Evolutionary conservation across 371 early-diverging fungal species (phyloP), one percentile per base, ranked within the genome.

Genomic region (Mortierella sp.): DNA sequence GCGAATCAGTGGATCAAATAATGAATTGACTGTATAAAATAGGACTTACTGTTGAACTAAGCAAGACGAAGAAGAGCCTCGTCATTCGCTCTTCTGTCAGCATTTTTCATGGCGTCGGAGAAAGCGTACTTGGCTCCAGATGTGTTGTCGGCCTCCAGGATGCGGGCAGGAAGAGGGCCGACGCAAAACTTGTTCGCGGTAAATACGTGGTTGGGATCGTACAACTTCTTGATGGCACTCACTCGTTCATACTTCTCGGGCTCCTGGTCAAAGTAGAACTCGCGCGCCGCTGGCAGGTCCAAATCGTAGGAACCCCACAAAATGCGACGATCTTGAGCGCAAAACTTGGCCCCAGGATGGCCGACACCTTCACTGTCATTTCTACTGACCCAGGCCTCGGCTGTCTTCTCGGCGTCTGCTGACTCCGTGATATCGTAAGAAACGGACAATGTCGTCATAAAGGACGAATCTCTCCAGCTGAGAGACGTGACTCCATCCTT

Each of bases 121-220:
- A 43, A 43, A 43, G 4, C 43, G 43, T 43, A 43, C 43, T 43
- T 43, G 43, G 3, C 8, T 43, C 43, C 43, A 10, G 8, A 3
- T 43, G 43, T 43, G 8, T 3, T 43, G 43, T 43, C 43, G 43
- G 43, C 3, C 3, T 43, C 4, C 43, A 43, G 43, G 43, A 43
- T 10, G 43, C 10, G 43, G 10, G 43, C 10, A 3, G 43, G 43
- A 43, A 43, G 43, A 43, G 76, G 83, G 56, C 82, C 84, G 74
- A 87, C 56, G 44, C 75, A 83, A 56, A 87, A 87, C 70, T 65
- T 75, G 78, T 87, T 83, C n/a, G 83, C 73, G 49, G 83, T 87
- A 74, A 83, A 87, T 46, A 83, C 63, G 55, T 68, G n/a, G 12
- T 49, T n/a, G 6, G 87, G 87, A 55, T 87, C 87, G 43, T 49